A percentile compares a stretch with the other conserved stretches of the same genome.
These are phyloP conservation scores for Sclerospora graminicola DNA, from an alignment of 352 stramenopile genomes.

Conservation along the genomic window DNA sequence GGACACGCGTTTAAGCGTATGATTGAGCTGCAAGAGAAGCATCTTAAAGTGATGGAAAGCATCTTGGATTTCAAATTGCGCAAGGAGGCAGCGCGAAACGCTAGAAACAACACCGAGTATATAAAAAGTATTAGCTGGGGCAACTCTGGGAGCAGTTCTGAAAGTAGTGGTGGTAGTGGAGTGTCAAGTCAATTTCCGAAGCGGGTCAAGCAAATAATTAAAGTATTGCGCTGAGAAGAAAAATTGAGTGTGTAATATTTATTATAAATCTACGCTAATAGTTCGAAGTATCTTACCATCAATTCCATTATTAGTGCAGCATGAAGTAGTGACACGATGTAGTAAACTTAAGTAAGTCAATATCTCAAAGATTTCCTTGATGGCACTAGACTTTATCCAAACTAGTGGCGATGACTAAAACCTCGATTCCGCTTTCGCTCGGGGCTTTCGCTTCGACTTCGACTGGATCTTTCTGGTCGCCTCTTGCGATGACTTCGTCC, in stretches of 20 bases:
- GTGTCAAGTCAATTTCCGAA: background rate
- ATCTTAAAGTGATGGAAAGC: conserved; percentile 51
- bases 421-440: conserved; percentile 25
- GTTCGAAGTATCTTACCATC: too few relatives aligned
- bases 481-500: conserved; percentile 10
- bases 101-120: conserved; percentile 3
- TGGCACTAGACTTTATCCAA: too few relatives aligned
- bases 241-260: too few relatives aligned
- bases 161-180: background rate
- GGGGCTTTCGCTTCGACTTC: conserved; percentile 19
- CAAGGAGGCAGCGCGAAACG: conserved; percentile 16
- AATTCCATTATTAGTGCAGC: too few relatives aligned
- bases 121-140: conserved; percentile 3
- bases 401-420: conserved; percentile 29
- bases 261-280: too few relatives aligned
- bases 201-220: background rate
- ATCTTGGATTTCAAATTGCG: conserved; percentile 45
- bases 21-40: conserved; percentile 56
- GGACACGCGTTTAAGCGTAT: conserved; percentile 30
- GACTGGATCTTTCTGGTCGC: conserved; percentile 20
- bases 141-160: conserved; percentile 4
- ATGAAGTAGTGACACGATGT: too few relatives aligned
- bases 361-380: too few relatives aligned
- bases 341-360: too few relatives aligned
- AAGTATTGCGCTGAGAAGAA: background rate